Percentiles rank a stretch among this genome's conserved stretches.
Evolutionary conservation across 805 yeast genomes (phyloP).

Genomic region (Yamadazyma paraphyllophila): DNA sequence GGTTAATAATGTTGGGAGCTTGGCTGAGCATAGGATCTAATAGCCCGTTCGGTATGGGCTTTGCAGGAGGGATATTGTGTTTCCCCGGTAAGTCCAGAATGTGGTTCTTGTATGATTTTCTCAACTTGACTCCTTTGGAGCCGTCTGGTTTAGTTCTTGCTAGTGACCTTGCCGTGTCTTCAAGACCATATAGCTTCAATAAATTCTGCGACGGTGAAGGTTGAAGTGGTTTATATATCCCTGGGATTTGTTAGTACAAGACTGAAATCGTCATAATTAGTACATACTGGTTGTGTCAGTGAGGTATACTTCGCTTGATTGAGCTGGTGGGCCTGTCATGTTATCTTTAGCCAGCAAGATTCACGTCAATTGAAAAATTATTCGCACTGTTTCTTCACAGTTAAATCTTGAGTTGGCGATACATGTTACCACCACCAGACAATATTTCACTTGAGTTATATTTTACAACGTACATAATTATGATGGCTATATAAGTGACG

Average conservation of each 20-base stretch:
- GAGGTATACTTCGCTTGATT: slow-evolving; percentile 4
- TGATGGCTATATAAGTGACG: slow-evolving; percentile 1
- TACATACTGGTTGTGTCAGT: slow-evolving; percentile 7
- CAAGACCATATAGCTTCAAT: slow-evolving; percentile 64
- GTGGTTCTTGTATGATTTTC: slow-evolving; percentile 94
- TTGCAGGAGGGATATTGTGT: slow-evolving; percentile 56
- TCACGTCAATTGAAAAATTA: slow-evolving; percentile 1
- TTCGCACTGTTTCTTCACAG: too few relatives aligned
- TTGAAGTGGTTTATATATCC: slow-evolving; percentile 31
- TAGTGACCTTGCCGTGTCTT: slow-evolving; percentile 68
- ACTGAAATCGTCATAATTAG: neutral
- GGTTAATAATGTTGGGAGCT: slow-evolving; percentile 46
- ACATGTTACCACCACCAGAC: too few relatives aligned
- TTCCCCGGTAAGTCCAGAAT: slow-evolving; percentile 83
- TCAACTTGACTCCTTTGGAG: slow-evolving; percentile 83
- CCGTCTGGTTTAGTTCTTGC: slow-evolving; percentile 89
- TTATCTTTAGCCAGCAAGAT: neutral
- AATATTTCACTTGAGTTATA: slow-evolving; percentile 3
- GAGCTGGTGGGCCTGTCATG: neutral
- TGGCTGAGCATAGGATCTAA: slow-evolving; percentile 37
- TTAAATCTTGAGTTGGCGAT: too few relatives aligned
- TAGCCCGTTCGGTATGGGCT: slow-evolving; percentile 34
- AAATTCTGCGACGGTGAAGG: slow-evolving; percentile 79
- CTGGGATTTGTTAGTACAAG: slow-evolving; percentile 8
- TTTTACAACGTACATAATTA: slow-evolving; percentile 6